phyloP scores from a whole-genome alignment of 2,329 filamentous ascomycete genomes.

The Pyrenochaeta sp. region DNA sequence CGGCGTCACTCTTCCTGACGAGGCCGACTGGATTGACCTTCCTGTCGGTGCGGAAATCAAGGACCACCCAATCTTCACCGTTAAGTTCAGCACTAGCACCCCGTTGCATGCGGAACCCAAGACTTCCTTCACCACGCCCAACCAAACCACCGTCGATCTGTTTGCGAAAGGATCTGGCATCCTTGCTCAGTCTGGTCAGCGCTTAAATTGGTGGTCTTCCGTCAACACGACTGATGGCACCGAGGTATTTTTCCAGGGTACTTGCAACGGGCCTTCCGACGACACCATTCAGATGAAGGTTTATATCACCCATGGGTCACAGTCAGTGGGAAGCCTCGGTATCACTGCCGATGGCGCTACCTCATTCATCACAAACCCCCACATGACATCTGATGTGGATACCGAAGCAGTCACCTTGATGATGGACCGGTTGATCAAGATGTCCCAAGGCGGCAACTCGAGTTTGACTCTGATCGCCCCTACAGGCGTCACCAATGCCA shows the following conservation, averaged over 20 bases:
- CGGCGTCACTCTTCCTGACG: constrained; percentile 50
- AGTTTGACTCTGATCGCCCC: constrained; percentile 44
- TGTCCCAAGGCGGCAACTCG: constrained; percentile 37
- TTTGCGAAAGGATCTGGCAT: constrained; percentile 50
- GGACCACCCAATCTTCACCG: constrained; percentile 47
- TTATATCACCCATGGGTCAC: constrained; percentile 69
- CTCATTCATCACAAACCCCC: constrained; percentile 57
- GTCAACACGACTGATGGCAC: constrained; percentile 52
- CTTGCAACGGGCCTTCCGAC: constrained; percentile 51
- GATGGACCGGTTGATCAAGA: constrained; percentile 53
- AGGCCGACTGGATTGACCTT: constrained; percentile 58
- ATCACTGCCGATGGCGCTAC: constrained; percentile 48
- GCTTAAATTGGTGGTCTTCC: constrained; percentile 58
- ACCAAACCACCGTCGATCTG: constrained; percentile 38
- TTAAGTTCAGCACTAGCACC: constrained; percentile 40
- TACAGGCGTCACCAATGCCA: constrained; percentile 51
- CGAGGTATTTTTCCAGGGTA: constrained; percentile 53
- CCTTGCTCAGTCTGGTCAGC: constrained; percentile 56
- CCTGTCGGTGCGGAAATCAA: constrained; percentile 57
- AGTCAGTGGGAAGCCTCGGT: constrained; percentile 65
- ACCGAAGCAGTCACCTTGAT: constrained; percentile 53
- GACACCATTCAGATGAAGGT: constrained; percentile 47
- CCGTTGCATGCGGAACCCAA: constrained; percentile 27
- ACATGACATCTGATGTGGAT: constrained; percentile 58
- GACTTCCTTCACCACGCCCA: constrained; percentile 34